phyloP scores from a whole-genome alignment of 2,329 filamentous ascomycete genomes.

The Ilyonectria mors-panacis region DNA sequence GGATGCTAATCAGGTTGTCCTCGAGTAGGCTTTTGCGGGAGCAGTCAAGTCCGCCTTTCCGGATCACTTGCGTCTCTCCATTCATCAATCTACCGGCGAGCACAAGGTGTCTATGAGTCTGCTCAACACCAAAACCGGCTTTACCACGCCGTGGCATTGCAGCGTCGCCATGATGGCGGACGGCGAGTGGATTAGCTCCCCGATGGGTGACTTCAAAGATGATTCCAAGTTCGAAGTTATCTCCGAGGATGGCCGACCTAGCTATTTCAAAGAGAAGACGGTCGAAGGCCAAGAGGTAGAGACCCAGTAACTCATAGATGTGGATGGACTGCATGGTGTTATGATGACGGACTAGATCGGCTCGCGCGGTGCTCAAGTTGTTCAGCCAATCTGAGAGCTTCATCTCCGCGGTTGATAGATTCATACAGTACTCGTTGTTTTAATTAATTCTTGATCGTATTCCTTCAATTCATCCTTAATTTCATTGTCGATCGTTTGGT shows the following conservation, averaged over 20 bases:
- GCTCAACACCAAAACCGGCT: slow-evolving; percentile 49
- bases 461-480: too few relatives aligned
- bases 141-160: slow-evolving; percentile 53
- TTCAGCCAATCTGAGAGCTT: too few relatives aligned
- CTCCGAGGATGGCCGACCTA: slow-evolving; percentile 42
- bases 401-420: too few relatives aligned
- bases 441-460: too few relatives aligned
- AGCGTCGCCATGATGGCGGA: slow-evolving; percentile 36
- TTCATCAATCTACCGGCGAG: slow-evolving; percentile 48
- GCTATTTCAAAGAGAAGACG: slow-evolving; percentile 38
- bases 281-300: neutral
- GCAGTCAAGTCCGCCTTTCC: slow-evolving; percentile 48
- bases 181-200: slow-evolving; percentile 46
- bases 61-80: slow-evolving; percentile 48
- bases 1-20: neutral
- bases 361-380: too few relatives aligned
- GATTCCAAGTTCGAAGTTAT: slow-evolving; percentile 42
- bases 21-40: slow-evolving; percentile 46
- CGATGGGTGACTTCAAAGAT: slow-evolving; percentile 46
- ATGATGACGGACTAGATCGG: neutral
- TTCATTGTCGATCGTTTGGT: too few relatives aligned
- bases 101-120: slow-evolving; percentile 50
- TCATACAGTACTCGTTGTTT: neutral
- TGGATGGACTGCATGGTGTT: neutral
- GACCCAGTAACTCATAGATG: neutral